Evolutionary conservation across 768 basidiomycete genomes (phyloP), one percentile per base, ranked within the genome.

Genomic region (Panaeolus cyanescens): DNA sequence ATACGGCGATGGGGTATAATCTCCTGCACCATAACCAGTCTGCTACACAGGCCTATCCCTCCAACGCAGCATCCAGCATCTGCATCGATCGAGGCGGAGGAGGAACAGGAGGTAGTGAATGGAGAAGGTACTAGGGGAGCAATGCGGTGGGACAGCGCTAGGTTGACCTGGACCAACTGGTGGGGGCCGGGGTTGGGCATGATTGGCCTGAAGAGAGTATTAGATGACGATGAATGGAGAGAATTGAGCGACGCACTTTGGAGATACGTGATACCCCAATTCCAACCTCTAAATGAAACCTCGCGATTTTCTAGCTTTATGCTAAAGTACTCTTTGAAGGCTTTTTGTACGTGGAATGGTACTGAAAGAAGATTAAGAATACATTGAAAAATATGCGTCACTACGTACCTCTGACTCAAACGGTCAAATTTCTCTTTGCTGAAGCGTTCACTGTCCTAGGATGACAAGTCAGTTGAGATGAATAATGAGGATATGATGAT

Each of bases 181-280:
- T n/a, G n/a, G n/a, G n/a, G n/a, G n/a, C n/a, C n/a, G n/a, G n/a
- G n/a, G n/a, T n/a, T n/a, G n/a, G n/a, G n/a, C n/a, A n/a, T n/a
- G n/a, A n/a, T 73, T 91, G 86, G 39, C 93, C 96, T 98, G 62
- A 4, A 60, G 50, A 42, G 50, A 8, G 32, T 50, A 53, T 63
- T 53, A 57, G 28, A 61, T 58, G 56, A 31, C 19, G 9, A 45
- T 28, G n/a, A 32, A 17, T 45, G 34, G 34, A 60, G 50, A 40
- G 39, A 5, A 19, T 28, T 54, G 17, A 53, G n/a, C 13, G 34
- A 55, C 37, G 67, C 80, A 93, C 96, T 93, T 83, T 93, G 91
- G 64, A 99, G 92, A 70, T 96, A 94, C 2, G 93, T 92, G 31
- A 90, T 85, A 4, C 97, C 97, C 97, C 97, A 99, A 73, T 99